Percentiles rank a stretch among this genome's conserved stretches.
Evolutionary conservation across 208 protist species (phyloP).

Genomic region (Trypanosoma vivax): DNA sequence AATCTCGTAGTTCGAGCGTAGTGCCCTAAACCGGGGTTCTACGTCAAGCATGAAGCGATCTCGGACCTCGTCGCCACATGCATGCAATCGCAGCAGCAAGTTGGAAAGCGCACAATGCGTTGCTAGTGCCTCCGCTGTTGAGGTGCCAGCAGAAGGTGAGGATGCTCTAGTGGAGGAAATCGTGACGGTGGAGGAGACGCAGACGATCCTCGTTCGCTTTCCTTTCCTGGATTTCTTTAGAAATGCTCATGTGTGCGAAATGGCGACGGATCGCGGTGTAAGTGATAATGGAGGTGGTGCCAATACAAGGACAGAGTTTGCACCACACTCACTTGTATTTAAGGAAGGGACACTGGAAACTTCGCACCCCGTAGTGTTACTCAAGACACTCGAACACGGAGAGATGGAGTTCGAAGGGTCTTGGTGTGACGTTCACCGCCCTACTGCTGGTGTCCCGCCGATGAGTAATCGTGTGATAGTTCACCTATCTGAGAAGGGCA

Average conservation of each 20-base stretch:
- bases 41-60: too few species aligned
- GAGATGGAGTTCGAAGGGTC: conserved; percentile 56
- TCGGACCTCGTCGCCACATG: too few species aligned
- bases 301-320: conserved; percentile 9
- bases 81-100: too few species aligned
- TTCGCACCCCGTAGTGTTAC: conserved; percentile 33
- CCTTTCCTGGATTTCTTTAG: conserved; percentile 80
- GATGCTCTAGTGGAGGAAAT: conserved; percentile 34
- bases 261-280: background rate
- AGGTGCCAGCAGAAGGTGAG: background rate
- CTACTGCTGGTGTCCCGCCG: background rate
- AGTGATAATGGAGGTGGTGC: background rate
- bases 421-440: conserved; percentile 32
- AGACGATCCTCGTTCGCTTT: conserved; percentile 56
- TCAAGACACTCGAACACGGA: conserved; percentile 27
- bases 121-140: too few species aligned
- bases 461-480: conserved; percentile 33
- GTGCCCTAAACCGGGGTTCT: too few species aligned
- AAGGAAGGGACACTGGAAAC: conserved; percentile 33
- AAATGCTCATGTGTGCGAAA: conserved; percentile 69
- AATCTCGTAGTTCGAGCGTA: too few species aligned
- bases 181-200: conserved; percentile 32
- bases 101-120: too few species aligned
- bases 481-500: conserved; percentile 21
- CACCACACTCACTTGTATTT: conserved; percentile 30